phyloP scores from a whole-genome alignment of 2,329 filamentous ascomycete genomes.

The Penicillium paneum region DNA sequence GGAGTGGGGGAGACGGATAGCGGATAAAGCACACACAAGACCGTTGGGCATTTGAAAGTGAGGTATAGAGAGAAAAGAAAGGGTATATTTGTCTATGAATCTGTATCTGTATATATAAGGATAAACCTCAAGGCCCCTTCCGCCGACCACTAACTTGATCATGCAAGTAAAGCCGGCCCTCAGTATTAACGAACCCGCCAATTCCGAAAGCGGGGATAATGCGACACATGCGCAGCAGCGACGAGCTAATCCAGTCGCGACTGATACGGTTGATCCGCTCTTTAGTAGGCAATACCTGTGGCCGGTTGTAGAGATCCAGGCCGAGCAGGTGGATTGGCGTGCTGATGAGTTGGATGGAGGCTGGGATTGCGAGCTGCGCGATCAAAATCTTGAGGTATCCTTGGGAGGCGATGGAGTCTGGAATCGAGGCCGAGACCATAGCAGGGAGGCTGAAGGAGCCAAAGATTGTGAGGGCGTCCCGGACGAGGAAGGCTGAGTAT shows the following conservation, averaged over 20 bases:
- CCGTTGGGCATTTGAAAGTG: not conserved
- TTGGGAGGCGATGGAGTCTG: constrained; percentile 69
- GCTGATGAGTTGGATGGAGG: constrained; percentile 70
- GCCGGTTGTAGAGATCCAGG: constrained; percentile 77
- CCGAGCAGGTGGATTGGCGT: constrained; percentile 82
- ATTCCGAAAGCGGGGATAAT: constrained; percentile 87
- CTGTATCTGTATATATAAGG: not conserved
- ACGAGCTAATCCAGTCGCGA: constrained; percentile 72
- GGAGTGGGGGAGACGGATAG: constrained; percentile 5
- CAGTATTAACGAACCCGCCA: constrained; percentile 75
- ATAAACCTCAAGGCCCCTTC: constrained; percentile 10
- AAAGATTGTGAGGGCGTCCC: constrained; percentile 84
- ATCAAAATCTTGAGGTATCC: constrained; percentile 83
- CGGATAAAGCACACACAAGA: constrained; percentile 1
- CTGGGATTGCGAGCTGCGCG: constrained; percentile 76
- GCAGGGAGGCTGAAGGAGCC: constrained; percentile 30
- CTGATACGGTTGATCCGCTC: constrained; percentile 63
- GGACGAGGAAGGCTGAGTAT: constrained; percentile 64
- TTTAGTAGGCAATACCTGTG: constrained; percentile 42
- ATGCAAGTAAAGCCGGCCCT: constrained; percentile 32
- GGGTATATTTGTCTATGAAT: constrained; percentile 26
- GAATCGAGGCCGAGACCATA: constrained; percentile 51
- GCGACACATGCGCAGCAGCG: constrained; percentile 70
- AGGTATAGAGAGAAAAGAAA: constrained; percentile 6
- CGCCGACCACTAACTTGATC: constrained; percentile 25